Conservation (phyloP, 2,329 filamentous ascomycete genomes). For the Colletotrichum magnum region DNA sequence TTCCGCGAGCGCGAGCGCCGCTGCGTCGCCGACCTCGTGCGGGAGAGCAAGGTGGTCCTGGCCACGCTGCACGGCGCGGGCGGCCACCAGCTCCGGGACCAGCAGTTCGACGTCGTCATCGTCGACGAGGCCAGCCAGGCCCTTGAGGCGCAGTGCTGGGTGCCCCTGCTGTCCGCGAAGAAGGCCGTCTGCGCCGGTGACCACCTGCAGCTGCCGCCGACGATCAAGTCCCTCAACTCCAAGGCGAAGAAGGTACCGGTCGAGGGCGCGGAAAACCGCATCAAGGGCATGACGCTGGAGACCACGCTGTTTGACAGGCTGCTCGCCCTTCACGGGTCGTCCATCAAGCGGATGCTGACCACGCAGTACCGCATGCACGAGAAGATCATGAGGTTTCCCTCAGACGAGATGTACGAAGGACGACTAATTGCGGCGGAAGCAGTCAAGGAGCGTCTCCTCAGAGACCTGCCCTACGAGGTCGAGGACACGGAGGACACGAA, state of each 20-base stretch:
- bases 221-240: constrained; percentile 84
- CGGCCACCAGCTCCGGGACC: constrained; percentile 82
- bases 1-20: constrained; percentile 86
- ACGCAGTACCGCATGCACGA: constrained; percentile 99
- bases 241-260: constrained; percentile 55
- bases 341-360: constrained; percentile 94
- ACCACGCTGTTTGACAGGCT: constrained; percentile 95
- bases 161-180: constrained; percentile 82
- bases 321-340: constrained; percentile 82
- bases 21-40: constrained; percentile 83
- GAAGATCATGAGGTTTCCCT: constrained; percentile 94
- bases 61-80: constrained; percentile 94
- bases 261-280: constrained; percentile 54
- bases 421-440: constrained; percentile 84
- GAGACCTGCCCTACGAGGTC: constrained; percentile 83
- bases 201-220: constrained; percentile 93
- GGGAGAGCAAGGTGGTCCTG: constrained; percentile 87
- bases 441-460: constrained; percentile 82
- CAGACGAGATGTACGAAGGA: constrained; percentile 86
- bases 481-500: constrained; percentile 86
- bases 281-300: constrained; percentile 77
- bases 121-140: constrained; percentile 98
- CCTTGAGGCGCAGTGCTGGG: constrained; percentile 97
- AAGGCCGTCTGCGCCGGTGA: constrained; percentile 95
- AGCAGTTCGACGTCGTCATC: constrained; percentile 92